Evolutionary conservation across 176 grass and related monocot genomes (phyloP), one percentile per base, ranked within the genome.

Genomic region (Olyra latifolia): DNA sequence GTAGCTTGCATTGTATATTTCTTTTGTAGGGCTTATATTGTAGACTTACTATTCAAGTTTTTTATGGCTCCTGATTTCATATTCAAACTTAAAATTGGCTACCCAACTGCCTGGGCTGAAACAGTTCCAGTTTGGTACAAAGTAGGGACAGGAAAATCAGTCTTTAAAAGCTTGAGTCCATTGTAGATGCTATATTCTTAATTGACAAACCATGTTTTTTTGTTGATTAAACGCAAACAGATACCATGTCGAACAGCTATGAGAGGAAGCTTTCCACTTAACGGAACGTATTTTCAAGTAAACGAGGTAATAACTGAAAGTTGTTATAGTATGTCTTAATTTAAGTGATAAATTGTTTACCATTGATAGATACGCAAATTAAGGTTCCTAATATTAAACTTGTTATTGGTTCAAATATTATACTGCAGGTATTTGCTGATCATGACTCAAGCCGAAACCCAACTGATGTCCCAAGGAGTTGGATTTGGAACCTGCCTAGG

Each of bases 211-310:
- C 27, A 53, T 46, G n/a, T 66, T 81, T 69, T 70, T 61, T 89
- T 62, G 46, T 62, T 77, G 77, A 38, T 61, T 62, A 76, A 89
- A 86, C 39, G 19, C 25, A 82, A 85, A 76, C 66, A 94, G 92
- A 87, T 94, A 71, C 92, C 92, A 50, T 94, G 92, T 42, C 89
- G 92, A 67, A 94, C 92, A 71, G 92, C 92, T 82, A 94, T 94
- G 92, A 89, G 89, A 89, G 92, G 92, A 89, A 91, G 89, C 84
- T 94, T 94, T 80, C 92, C 92, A 72, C 92, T 94, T 27, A 94
- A 94, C 42, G 92, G 92, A 8, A 94, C 92, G 40, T 94, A 94
- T 86, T 94, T 94, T 32, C 92, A 94, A 94, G 92, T 94, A 32
- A 94, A 94, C 29, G 92, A 94, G 92, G 92, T 92, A 80, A 89